These are phyloP conservation scores for Aspergillus homomorphus DNA, from an alignment of 495 filamentous ascomycete genomes.

Conservation along the genomic window DNA sequence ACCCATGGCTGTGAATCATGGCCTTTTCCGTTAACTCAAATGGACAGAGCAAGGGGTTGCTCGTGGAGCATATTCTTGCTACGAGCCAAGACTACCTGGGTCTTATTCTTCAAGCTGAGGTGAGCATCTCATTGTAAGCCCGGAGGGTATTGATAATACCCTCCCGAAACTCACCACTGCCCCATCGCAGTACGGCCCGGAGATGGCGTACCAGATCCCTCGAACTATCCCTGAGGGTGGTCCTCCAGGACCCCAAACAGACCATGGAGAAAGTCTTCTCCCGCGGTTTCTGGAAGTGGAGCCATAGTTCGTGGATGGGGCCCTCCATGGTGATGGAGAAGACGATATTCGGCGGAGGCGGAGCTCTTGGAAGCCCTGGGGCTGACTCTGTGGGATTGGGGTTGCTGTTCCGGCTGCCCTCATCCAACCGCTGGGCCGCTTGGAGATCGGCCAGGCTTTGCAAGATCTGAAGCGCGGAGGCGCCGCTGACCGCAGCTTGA, in stretches of 20 bases:
- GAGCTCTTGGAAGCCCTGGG: neutral
- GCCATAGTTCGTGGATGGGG: constrained; percentile 15
- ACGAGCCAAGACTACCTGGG: too few species aligned
- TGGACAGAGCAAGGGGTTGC: too few species aligned
- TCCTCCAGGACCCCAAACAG: constrained; percentile 14
- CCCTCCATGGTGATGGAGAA: constrained; percentile 17
- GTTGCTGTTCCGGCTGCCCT: neutral
- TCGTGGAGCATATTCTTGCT: too few species aligned
- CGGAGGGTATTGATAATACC: too few species aligned
- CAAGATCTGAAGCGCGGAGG: constrained; percentile 12
- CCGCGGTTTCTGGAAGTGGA: constrained; percentile 9
- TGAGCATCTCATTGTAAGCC: too few species aligned
- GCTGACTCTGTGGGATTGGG: neutral
- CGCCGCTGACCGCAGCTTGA: constrained; percentile 17
- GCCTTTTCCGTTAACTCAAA: too few species aligned
- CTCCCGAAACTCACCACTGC: neutral
- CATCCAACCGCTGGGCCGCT: neutral
- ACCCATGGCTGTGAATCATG: too few species aligned
- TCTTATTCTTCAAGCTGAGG: too few species aligned
- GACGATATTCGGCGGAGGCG: constrained; percentile 2
- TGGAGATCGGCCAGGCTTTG: constrained; percentile 7
- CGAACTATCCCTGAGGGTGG: constrained; percentile 11
- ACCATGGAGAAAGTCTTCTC: constrained; percentile 13
- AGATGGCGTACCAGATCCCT: constrained; percentile 14
- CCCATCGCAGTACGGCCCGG: constrained; percentile 11